Evolutionary conservation across 176 grass and related monocot genomes (phyloP), one percentile per base, ranked within the genome.

Genomic region (Poa annua): DNA sequence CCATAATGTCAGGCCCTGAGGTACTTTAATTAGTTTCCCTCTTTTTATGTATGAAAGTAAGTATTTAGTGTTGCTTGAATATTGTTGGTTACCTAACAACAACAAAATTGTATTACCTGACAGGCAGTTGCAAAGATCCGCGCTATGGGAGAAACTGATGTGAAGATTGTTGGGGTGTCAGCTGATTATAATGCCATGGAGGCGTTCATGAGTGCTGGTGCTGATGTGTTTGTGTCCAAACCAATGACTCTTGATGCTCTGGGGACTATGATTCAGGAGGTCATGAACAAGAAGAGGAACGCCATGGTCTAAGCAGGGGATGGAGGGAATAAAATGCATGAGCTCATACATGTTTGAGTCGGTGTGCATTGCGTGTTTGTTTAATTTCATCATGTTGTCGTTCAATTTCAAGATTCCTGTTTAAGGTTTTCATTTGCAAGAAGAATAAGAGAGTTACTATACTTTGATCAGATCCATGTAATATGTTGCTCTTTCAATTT

Each of bases 141-240:
- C 75, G 35, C 35, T 25, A 57, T 86, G 47, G 85, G 78, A 34
- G 49, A 25, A 57, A 56, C 17, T 81, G 35, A 75, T 2, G 78
- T 86, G 49, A 81, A 54, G 59, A 86, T 86, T 13, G 78, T 81
- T 76, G 85, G 85, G 1, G 13, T 81, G 11, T 86, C 70, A 4
- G 35, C 12, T 19, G 85, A 81, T 56, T 4, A 33, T 8, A 4
- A 49, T 19, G 60, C 59, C 13, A 3, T 16, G 22, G 70, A 75
- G 57, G 60, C 22, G 6, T 76, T 86, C 78, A 75, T 48, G 59
- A 26, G 0, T 20, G 85, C 70, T 10, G 78, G 85, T 12, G 85
- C 85, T 35, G 60, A 86, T 48, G 3, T 19, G 9, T 86, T 81
- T 29, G 3, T 86, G 16, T 35, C 48, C 24, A 81, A 86, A 75